Conservation (phyloP, 495 filamentous ascomycete genomes). For the Penicillium cataractarum region DNA sequence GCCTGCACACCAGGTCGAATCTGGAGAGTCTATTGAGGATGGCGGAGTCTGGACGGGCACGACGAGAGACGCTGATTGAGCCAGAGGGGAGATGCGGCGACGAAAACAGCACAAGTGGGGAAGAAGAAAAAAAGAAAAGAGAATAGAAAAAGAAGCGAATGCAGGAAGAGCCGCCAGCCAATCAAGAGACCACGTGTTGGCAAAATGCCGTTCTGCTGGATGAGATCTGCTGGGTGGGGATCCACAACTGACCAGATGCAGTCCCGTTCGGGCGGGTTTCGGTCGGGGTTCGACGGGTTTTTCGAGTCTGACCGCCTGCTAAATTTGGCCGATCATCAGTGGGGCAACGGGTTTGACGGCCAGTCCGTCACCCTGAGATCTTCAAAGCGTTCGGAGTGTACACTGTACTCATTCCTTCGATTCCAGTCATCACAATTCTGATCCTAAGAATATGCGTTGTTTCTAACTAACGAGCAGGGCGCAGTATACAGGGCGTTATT, state of each 20-base stretch:
- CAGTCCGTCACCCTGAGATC: background rate
- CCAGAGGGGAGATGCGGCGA: background rate
- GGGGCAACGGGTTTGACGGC: background rate
- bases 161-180: slow-evolving; percentile 3
- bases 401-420: background rate
- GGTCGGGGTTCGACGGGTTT: background rate
- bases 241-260: background rate
- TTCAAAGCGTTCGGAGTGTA: background rate
- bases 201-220: background rate
- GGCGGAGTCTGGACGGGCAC: background rate
- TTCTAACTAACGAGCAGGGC: background rate
- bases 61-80: background rate
- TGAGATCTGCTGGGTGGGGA: background rate
- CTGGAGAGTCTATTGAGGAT: background rate
- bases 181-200: slow-evolving; percentile 11
- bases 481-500: background rate
- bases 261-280: background rate
- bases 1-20: background rate
- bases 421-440: background rate
- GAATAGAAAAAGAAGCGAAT: background rate
- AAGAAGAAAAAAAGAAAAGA: background rate
- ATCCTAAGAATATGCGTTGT: background rate
- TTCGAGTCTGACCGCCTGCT: background rate
- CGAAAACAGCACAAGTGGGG: slow-evolving; percentile 12
- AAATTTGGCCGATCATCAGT: background rate